Percentiles rank a stretch among this genome's conserved stretches.
These are phyloP conservation scores for Antrodiella citrinella DNA, from an alignment of 768 basidiomycete species.

Conservation along the genomic window DNA sequence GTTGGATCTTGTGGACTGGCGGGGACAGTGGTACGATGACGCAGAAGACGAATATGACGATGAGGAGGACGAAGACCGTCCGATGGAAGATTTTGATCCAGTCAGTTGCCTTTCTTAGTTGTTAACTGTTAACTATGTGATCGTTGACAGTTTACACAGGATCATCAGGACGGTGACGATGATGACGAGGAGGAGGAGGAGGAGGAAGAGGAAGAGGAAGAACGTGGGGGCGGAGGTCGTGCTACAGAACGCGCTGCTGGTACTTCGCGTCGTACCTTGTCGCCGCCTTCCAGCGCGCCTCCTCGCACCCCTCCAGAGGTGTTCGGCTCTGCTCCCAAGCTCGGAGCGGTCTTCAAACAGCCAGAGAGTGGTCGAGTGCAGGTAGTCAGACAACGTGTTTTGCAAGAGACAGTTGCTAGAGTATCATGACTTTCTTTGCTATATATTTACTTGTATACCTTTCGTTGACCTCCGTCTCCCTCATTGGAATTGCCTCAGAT, in stretches of 20 bases:
- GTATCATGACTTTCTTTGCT: not conserved
- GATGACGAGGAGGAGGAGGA: slow-evolving; percentile 43
- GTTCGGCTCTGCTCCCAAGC: slow-evolving; percentile 5
- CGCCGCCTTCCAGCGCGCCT: slow-evolving; percentile 41
- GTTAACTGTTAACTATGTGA: not conserved
- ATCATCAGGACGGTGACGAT: slow-evolving; percentile 25
- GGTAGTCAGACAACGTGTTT: not conserved
- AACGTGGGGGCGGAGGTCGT: slow-evolving; percentile 26
- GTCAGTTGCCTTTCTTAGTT: slow-evolving; percentile 33
- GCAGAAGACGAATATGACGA: slow-evolving; percentile 60
- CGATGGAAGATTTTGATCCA: slow-evolving; percentile 83
- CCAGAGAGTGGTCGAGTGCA: slow-evolving; percentile 6
- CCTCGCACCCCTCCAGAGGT: slow-evolving; percentile 39
- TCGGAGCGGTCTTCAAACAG: slow-evolving; percentile 8
- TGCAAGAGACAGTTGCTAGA: not conserved
- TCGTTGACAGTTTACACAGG: not conserved
- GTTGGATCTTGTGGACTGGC: slow-evolving; percentile 83
- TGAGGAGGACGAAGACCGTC: slow-evolving; percentile 46
- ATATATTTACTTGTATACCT: not conserved
- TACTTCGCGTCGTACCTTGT: slow-evolving; percentile 29
- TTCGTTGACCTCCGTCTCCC: too few species aligned
- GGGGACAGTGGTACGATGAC: slow-evolving; percentile 82
- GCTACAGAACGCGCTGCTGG: slow-evolving; percentile 1
- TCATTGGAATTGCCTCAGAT: too few species aligned
- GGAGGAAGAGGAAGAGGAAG: slow-evolving; percentile 47